These are phyloP conservation scores for Geotrichum klebahnii DNA, from an alignment of 1,139 yeast species.

Conservation along the genomic window DNA sequence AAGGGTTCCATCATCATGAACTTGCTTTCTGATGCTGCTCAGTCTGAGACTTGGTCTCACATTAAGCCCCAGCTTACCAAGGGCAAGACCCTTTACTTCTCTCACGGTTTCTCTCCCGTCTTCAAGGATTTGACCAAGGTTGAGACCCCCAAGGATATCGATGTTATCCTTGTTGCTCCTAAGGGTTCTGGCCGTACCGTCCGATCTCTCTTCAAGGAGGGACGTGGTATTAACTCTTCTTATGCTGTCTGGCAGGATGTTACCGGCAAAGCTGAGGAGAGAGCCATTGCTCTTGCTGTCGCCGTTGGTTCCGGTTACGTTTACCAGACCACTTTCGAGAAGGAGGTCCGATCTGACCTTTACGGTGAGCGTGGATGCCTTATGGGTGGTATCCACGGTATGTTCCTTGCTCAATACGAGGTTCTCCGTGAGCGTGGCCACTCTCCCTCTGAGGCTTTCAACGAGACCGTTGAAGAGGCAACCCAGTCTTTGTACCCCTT, in stretches of 20 bases:
- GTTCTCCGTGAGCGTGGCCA: constrained; percentile 99
- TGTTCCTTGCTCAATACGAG: constrained; percentile 99
- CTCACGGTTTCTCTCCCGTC: constrained; percentile 99
- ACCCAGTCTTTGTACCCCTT: constrained; percentile 98
- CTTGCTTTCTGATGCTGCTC: constrained; percentile 98
- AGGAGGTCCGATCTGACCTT: constrained; percentile 97
- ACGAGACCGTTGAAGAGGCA: constrained; percentile 99
- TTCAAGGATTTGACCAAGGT: constrained; percentile 96
- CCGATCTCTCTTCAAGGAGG: constrained; percentile 98
- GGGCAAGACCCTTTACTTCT: constrained; percentile 96
- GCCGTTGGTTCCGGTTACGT: constrained; percentile 99
- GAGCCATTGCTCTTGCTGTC: constrained; percentile 96
- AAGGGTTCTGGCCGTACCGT: constrained; percentile 99
- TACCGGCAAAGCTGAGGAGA: constrained; percentile 98
- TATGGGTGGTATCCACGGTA: constrained; percentile 99
- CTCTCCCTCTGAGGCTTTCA: constrained; percentile 99
- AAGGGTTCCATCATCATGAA: constrained; percentile 95
- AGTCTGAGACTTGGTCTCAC: constrained; percentile 92
- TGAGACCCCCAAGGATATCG: constrained; percentile 90
- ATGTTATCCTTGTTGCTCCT: constrained; percentile 98
- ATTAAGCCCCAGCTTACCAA: constrained; percentile 88
- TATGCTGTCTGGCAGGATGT: constrained; percentile 99
- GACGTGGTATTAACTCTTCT: constrained; percentile 99
- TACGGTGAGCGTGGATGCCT: constrained; percentile 99
- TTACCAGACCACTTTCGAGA: constrained; percentile 98